Conservation (phyloP, 2,329 filamentous ascomycete species). For the Penicillium occitanis region DNA sequence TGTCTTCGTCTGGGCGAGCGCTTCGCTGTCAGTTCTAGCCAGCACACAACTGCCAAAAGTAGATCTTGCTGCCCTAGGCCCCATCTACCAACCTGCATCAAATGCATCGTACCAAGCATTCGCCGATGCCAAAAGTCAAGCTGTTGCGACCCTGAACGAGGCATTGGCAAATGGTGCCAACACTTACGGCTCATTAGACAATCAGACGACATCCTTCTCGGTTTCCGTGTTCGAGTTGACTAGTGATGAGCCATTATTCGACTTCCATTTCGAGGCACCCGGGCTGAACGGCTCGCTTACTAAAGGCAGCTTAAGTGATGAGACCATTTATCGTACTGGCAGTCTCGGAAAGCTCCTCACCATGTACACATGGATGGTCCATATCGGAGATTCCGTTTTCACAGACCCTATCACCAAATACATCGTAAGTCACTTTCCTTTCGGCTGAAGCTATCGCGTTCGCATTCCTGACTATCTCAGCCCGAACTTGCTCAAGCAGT, state of each 20-base stretch:
- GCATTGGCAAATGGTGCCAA: constrained; percentile 2
- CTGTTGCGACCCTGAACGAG: background rate
- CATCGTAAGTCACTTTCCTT: background rate
- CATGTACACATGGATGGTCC: constrained; percentile 12
- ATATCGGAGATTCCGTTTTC: constrained; percentile 8
- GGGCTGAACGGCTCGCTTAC: constrained; percentile 5
- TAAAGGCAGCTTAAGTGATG: background rate
- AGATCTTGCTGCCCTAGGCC: constrained; percentile 1
- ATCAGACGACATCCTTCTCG: constrained; percentile 1
- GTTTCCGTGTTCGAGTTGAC: background rate
- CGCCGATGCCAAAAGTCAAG: background rate
- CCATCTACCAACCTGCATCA: constrained; percentile 4
- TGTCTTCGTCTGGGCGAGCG: background rate
- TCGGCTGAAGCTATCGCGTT: background rate
- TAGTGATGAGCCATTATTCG: constrained; percentile 11
- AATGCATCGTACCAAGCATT: constrained; percentile 3
- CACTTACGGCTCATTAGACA: background rate
- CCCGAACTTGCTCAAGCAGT: background rate
- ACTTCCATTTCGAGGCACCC: constrained; percentile 11
- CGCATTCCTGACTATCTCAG: background rate
- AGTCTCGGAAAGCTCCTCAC: constrained; percentile 5
- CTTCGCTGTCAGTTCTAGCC: background rate
- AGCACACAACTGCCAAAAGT: constrained; percentile 1
- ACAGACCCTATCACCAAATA: constrained; percentile 15
- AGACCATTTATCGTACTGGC: constrained; percentile 11